Conservation (phyloP, 495 filamentous ascomycete genomes). For the Paragyromitra xinjiangensis region DNA sequence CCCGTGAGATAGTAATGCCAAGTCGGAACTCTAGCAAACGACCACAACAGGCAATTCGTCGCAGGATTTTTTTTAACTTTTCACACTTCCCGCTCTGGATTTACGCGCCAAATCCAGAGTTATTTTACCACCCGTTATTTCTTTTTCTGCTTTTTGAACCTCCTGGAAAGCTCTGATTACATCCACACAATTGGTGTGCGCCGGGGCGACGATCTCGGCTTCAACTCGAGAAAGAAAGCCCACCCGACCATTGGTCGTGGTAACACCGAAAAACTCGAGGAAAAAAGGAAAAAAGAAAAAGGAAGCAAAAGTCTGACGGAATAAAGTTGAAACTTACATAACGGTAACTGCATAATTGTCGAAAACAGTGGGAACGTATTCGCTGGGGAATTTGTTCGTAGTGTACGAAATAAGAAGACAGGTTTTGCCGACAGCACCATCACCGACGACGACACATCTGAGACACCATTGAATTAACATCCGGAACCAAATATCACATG, state of each 20-base stretch:
- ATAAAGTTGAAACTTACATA: conserved; percentile 74
- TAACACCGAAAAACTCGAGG: not conserved
- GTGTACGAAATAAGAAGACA: conserved; percentile 99
- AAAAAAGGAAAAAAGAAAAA: not conserved
- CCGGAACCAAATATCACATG: not conserved
- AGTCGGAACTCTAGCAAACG: conserved; percentile 10
- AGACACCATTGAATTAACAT: conserved; percentile 31
- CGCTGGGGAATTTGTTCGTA: conserved; percentile 98
- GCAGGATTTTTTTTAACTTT: conserved; percentile 9
- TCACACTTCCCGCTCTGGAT: not conserved
- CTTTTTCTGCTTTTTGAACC: not conserved
- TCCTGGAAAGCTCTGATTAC: not conserved
- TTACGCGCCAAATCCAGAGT: conserved; percentile 3
- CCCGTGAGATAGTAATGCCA: conserved; percentile 18
- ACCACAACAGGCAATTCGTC: conserved; percentile 9
- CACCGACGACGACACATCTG: conserved; percentile 98
- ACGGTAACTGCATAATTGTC: conserved; percentile 99
- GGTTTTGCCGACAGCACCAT: conserved; percentile 99
- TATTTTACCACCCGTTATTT: not conserved
- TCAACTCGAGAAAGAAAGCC: not conserved
- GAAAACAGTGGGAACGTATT: conserved; percentile 99
- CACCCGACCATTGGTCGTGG: conserved; percentile 4
- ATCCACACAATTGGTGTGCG: not conserved
- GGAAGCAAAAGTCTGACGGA: conserved; percentile 1
- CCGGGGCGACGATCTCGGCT: not conserved